phyloP scores from a whole-genome alignment of 228 moss, liverwort and hornwort genomes.

The Sphagnum magellanicum region DNA sequence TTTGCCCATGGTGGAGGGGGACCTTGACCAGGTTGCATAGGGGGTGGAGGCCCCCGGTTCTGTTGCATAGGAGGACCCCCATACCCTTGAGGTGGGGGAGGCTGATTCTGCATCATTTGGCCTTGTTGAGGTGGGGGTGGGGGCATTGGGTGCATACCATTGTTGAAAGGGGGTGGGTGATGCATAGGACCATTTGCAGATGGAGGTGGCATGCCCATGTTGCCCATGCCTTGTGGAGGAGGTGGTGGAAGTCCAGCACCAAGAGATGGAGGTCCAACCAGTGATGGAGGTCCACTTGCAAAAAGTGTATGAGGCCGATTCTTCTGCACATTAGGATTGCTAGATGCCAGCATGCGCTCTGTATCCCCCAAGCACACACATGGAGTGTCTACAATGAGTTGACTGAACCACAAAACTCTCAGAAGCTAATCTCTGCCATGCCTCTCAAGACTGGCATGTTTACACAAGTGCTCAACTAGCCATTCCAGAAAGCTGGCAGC shows the following conservation, averaged over 20 bases:
- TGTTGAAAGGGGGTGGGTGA: constrained; percentile 48
- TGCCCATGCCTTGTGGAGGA: constrained; percentile 67
- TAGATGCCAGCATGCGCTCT: constrained; percentile 96
- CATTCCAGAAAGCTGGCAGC: background rate
- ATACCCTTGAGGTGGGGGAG: constrained; percentile 79
- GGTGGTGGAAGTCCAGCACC: constrained; percentile 79
- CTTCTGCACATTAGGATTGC: constrained; percentile 87
- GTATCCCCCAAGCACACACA: constrained; percentile 6
- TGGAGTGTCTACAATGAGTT: no score
- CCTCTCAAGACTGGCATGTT: background rate
- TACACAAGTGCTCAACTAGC: background rate
- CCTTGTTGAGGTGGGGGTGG: constrained; percentile 74
- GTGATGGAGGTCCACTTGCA: constrained; percentile 89
- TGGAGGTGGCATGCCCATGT: constrained; percentile 51
- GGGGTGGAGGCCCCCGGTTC: constrained; percentile 49
- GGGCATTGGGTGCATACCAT: constrained; percentile 67
- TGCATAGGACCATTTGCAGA: constrained; percentile 72
- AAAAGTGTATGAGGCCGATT: constrained; percentile 95
- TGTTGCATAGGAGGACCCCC: constrained; percentile 41
- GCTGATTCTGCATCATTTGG: constrained; percentile 63
- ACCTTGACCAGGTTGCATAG: constrained; percentile 54
- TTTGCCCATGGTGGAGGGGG: constrained; percentile 57
- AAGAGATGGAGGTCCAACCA: constrained; percentile 82
- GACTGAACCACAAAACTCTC: no score
- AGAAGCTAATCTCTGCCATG: constrained; percentile 1